Percentiles rank a stretch among this genome's conserved stretches.
These are phyloP conservation scores for Vitis hybrid DNA, from an alignment of 177 flowering plant genomes.

Conservation along the genomic window DNA sequence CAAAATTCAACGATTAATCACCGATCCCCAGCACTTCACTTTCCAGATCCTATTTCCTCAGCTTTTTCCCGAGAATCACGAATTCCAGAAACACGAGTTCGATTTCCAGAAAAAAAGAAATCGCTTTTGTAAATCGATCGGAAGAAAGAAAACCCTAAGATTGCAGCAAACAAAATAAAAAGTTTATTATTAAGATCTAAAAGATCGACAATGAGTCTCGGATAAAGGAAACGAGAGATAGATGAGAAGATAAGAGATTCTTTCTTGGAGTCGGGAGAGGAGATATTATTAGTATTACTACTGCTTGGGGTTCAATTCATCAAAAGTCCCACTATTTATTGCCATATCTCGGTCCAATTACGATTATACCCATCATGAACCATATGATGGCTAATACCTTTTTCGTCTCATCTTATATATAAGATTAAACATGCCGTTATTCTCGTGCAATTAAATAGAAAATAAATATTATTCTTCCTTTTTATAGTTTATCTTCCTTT, in stretches of 20 bases:
- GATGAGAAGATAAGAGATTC: conserved; percentile 32
- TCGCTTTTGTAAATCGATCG: not conserved
- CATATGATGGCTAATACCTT: too few species aligned
- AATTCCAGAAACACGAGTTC: not conserved
- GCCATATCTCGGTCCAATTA: too few species aligned
- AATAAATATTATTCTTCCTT: too few species aligned
- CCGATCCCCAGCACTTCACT: conserved; percentile 3
- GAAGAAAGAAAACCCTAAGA: not conserved
- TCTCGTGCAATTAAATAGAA: too few species aligned
- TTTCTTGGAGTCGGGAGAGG: not conserved
- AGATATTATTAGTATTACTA: not conserved
- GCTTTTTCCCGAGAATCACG: not conserved
- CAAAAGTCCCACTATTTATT: too few species aligned
- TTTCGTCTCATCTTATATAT: too few species aligned
- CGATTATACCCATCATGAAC: too few species aligned
- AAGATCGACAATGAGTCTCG: conserved; percentile 7
- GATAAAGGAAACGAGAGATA: conserved; percentile 14
- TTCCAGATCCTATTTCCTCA: not conserved
- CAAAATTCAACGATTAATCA: conserved; percentile 1
- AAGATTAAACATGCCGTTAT: too few species aligned
- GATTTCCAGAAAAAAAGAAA: not conserved
- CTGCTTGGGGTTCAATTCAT: too few species aligned
- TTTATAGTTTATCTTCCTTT: too few species aligned
- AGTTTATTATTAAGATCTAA: not conserved
- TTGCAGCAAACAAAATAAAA: not conserved